Percentiles rank a stretch among this genome's conserved stretches.
Evolutionary conservation across 2,329 filamentous ascomycete genomes (phyloP).

Genomic region (Teratosphaeriaceae sp.): DNA sequence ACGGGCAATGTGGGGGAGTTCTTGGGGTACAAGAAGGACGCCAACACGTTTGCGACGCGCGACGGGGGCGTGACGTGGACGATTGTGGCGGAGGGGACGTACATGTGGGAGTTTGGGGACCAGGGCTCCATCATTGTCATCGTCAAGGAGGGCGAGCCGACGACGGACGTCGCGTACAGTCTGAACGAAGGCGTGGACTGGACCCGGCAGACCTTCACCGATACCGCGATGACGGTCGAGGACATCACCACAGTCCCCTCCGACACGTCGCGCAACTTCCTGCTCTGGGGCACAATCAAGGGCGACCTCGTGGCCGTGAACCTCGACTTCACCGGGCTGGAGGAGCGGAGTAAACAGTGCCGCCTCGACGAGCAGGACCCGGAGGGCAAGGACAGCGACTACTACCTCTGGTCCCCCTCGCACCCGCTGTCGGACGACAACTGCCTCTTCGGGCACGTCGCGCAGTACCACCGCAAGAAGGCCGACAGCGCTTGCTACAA

Average conservation of each 20-base stretch:
- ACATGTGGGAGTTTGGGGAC: slow-evolving; percentile 93
- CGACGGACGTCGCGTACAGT: slow-evolving; percentile 66
- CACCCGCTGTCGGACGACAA: slow-evolving; percentile 72
- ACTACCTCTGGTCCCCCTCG: slow-evolving; percentile 78
- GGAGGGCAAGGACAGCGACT: slow-evolving; percentile 58
- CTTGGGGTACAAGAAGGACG: slow-evolving; percentile 61
- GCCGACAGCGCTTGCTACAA: slow-evolving; percentile 75
- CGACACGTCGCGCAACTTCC: slow-evolving; percentile 83
- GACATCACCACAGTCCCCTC: slow-evolving; percentile 85
- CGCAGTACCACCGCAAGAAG: slow-evolving; percentile 88
- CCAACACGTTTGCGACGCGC: slow-evolving; percentile 82
- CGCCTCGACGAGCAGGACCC: slow-evolving; percentile 55
- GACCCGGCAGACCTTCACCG: slow-evolving; percentile 66
- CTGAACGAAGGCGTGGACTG: slow-evolving; percentile 76
- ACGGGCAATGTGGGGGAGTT: slow-evolving; percentile 81
- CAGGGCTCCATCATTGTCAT: slow-evolving; percentile 90
- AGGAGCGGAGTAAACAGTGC: slow-evolving; percentile 59
- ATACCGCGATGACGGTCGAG: slow-evolving; percentile 60
- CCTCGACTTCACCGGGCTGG: slow-evolving; percentile 79
- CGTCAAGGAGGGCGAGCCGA: slow-evolving; percentile 63
- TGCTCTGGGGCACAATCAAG: slow-evolving; percentile 70
- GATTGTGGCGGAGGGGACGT: slow-evolving; percentile 76
- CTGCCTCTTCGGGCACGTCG: slow-evolving; percentile 87
- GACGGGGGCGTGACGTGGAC: slow-evolving; percentile 91
- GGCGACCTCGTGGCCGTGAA: slow-evolving; percentile 67